These are phyloP conservation scores for Phialemonium atrogriseum DNA, from an alignment of 2,329 filamentous ascomycete genomes.

Conservation along the genomic window DNA sequence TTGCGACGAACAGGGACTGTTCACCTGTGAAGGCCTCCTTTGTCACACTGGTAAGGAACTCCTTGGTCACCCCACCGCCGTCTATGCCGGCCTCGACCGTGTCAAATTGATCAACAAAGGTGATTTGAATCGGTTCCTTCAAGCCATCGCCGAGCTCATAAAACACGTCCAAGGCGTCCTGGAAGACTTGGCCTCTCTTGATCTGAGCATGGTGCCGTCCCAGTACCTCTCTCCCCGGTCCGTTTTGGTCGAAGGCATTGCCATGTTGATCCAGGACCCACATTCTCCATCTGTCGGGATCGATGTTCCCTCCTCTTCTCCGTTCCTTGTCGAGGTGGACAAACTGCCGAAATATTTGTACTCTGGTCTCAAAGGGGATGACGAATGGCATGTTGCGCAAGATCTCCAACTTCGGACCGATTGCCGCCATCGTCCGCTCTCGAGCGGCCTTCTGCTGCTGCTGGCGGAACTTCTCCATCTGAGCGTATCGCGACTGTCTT, in stretches of 20 bases:
- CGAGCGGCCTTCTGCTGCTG: constrained; percentile 60
- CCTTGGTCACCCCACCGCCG: constrained; percentile 93
- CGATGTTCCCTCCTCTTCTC: constrained; percentile 58
- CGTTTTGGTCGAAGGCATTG: constrained; percentile 12
- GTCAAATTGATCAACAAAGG: constrained; percentile 87
- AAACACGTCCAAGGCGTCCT: constrained; percentile 79
- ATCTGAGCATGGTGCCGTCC: constrained; percentile 70
- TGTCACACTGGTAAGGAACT: constrained; percentile 86
- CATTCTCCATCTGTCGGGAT: constrained; percentile 69
- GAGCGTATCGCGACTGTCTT: constrained; percentile 52
- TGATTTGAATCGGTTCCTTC: constrained; percentile 94
- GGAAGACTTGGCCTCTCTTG: constrained; percentile 68
- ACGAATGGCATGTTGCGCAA: constrained; percentile 95
- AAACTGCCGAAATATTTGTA: constrained; percentile 89
- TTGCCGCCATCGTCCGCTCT: constrained; percentile 64
- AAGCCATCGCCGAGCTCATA: constrained; percentile 72
- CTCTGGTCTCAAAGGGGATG: constrained; percentile 84
- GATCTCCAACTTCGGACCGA: constrained; percentile 82
- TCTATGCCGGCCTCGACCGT: constrained; percentile 88
- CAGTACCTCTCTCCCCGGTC: constrained; percentile 28
- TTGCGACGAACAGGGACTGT: constrained; percentile 67
- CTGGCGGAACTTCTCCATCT: constrained; percentile 53
- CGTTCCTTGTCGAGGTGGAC: constrained; percentile 74
- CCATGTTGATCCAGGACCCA: constrained; percentile 37
- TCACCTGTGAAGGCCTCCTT: constrained; percentile 67